Evolutionary conservation across 176 grass and related monocot genomes (phyloP).

Genomic region (Zoysia pacifica): DNA sequence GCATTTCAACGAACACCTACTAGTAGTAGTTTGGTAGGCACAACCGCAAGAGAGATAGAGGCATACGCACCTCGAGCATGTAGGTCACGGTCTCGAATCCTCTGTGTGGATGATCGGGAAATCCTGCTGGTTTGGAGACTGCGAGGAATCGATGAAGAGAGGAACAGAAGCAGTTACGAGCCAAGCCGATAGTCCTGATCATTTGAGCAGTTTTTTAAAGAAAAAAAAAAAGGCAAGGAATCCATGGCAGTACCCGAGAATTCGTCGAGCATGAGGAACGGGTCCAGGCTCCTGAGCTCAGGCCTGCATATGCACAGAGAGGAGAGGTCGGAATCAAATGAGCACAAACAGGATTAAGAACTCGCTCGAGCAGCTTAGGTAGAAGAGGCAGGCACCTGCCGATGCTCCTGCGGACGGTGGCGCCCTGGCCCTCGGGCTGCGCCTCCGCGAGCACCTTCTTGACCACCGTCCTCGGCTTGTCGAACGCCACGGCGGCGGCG

Average conservation of each 20-base stretch:
- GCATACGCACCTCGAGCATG: conserved; percentile 64
- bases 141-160: background rate
- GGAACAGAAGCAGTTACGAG: background rate
- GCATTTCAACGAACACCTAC: conserved; percentile 54
- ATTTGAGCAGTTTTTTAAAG: background rate
- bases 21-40: background rate
- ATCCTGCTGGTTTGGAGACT: conserved; percentile 71
- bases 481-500: background rate
- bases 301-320: conserved; percentile 31
- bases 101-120: conserved; percentile 82
- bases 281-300: conserved; percentile 70
- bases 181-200: background rate
- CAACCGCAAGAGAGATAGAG: background rate
- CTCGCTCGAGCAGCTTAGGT: too few species aligned
- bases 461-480: conserved; percentile 59
- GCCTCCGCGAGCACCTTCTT: conserved; percentile 70
- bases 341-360: too few species aligned
- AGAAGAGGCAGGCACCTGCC: conserved; percentile 48
- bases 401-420: conserved; percentile 81
- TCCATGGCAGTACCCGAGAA: conserved; percentile 50
- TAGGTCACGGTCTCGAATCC: conserved; percentile 93
- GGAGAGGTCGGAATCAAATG: background rate
- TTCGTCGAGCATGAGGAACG: conserved; percentile 76
- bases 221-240: background rate
- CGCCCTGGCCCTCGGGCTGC: conserved; percentile 74